These are phyloP conservation scores for Tagetes patula DNA, from an alignment of 129 eudicot genomes.

Conservation along the genomic window DNA sequence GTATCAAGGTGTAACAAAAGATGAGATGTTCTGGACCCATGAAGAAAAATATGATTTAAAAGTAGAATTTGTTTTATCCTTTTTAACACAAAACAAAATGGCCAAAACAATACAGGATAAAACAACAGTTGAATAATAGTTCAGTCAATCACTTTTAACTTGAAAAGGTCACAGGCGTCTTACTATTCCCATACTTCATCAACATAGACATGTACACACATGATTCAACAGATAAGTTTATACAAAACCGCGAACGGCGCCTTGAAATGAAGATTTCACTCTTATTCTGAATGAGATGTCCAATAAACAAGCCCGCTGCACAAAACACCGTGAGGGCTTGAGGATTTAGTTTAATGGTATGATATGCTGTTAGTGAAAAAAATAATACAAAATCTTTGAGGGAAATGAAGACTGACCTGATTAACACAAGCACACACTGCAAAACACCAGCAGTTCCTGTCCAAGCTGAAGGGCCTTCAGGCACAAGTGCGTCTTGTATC, in stretches of 20 bases:
- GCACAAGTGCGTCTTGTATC: conserved; percentile 83
- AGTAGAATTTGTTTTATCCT: not conserved
- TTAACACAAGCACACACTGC: conserved; percentile 89
- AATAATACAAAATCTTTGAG: not conserved
- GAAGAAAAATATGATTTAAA: no score
- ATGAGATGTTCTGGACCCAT: no score
- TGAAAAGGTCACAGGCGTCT: conserved; percentile 9
- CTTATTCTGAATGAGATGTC: conserved; percentile 64
- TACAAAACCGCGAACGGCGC: conserved; percentile 15
- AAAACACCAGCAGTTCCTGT: conserved; percentile 94
- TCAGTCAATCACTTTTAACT: conserved; percentile 20
- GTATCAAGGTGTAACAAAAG: no score
- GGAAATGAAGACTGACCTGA: conserved; percentile 46
- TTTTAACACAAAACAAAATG: not conserved
- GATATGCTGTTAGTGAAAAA: not conserved
- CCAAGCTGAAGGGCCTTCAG: conserved; percentile 90
- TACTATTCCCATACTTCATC: conserved; percentile 21
- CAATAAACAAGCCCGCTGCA: conserved; percentile 79
- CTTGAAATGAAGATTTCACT: not conserved
- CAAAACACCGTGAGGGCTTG: not conserved
- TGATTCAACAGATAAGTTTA: conserved; percentile 1
- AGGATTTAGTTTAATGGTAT: not conserved
- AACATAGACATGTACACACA: conserved; percentile 33
- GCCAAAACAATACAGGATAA: not conserved
- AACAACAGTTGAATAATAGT: conserved; percentile 12